These are phyloP conservation scores for Gentiana straminea DNA, from an alignment of 257 asterid species.

Conservation along the genomic window DNA sequence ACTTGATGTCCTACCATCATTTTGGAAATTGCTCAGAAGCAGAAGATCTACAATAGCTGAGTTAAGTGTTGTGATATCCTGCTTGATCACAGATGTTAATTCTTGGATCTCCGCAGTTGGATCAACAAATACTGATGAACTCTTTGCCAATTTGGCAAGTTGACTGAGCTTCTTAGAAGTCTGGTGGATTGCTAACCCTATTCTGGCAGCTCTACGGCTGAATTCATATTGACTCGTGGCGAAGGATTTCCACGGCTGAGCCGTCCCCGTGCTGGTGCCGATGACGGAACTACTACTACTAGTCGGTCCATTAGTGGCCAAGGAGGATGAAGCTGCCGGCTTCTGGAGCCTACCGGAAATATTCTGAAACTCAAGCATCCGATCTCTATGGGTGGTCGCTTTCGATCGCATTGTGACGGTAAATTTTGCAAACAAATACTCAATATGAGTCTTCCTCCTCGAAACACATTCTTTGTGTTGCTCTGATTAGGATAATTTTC, in stretches of 20 bases:
- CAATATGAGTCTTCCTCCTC: too few relatives aligned
- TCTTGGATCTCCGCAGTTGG: conserved; percentile 95
- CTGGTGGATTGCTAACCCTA: conserved; percentile 82
- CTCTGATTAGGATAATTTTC: too few relatives aligned
- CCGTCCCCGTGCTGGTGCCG: too few relatives aligned
- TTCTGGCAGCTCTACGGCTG: conserved; percentile 70
- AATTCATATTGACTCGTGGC: conserved; percentile 84
- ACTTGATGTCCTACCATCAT: conserved; percentile 41
- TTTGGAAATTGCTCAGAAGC: conserved; percentile 51
- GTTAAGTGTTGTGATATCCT: conserved; percentile 86
- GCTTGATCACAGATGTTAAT: conserved; percentile 83
- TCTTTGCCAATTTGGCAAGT: conserved; percentile 94
- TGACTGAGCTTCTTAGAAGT: conserved; percentile 87
- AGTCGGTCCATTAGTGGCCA: conserved; percentile 7
- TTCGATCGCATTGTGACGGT: not conserved
- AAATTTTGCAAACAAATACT: too few relatives aligned
- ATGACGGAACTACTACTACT: not conserved
- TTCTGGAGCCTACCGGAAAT: conserved; percentile 14
- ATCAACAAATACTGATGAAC: conserved; percentile 82
- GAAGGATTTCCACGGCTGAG: conserved; percentile 41
- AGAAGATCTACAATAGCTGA: conserved; percentile 89
- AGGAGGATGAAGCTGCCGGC: conserved; percentile 6
- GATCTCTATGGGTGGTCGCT: conserved; percentile 16
- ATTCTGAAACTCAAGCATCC: conserved; percentile 16
- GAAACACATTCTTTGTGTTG: too few relatives aligned